Conservation (phyloP, 164 flowering plant genomes). For the Nymphaea thermarum region DNA sequence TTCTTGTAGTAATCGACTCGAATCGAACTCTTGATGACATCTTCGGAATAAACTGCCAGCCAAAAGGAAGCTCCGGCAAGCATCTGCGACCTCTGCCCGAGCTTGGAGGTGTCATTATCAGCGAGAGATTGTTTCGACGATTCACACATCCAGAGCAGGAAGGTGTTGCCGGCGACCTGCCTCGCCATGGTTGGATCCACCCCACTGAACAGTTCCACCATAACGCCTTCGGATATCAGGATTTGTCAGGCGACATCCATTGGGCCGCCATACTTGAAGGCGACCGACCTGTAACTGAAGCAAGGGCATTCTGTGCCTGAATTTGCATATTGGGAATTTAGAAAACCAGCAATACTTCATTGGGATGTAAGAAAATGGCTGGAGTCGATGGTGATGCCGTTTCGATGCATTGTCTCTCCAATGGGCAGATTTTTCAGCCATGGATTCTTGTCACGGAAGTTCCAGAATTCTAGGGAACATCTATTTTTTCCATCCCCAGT, state of each 20-base stretch:
- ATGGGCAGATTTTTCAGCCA: too few species aligned
- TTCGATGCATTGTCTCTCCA: too few species aligned
- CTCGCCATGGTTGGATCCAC: constrained; percentile 82
- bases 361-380: too few species aligned
- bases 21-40: constrained; percentile 84
- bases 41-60: constrained; percentile 78
- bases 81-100: constrained; percentile 72
- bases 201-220: constrained; percentile 80
- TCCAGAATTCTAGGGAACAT: too few species aligned
- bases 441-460: too few species aligned
- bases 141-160: constrained; percentile 89
- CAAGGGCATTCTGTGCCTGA: constrained; percentile 88
- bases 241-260: constrained; percentile 90
- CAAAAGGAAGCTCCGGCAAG: constrained; percentile 90
- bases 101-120: constrained; percentile 63
- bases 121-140: constrained; percentile 58
- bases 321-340: too few species aligned
- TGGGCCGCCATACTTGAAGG: constrained; percentile 81
- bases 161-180: constrained; percentile 95
- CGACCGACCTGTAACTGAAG: too few species aligned
- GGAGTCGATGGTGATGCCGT: too few species aligned
- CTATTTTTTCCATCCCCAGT: too few species aligned
- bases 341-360: too few species aligned
- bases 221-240: constrained; percentile 70
- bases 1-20: constrained; percentile 82